These are phyloP conservation scores for Lipomyces kockii DNA, from an alignment of 805 yeast species.

Conservation along the genomic window DNA sequence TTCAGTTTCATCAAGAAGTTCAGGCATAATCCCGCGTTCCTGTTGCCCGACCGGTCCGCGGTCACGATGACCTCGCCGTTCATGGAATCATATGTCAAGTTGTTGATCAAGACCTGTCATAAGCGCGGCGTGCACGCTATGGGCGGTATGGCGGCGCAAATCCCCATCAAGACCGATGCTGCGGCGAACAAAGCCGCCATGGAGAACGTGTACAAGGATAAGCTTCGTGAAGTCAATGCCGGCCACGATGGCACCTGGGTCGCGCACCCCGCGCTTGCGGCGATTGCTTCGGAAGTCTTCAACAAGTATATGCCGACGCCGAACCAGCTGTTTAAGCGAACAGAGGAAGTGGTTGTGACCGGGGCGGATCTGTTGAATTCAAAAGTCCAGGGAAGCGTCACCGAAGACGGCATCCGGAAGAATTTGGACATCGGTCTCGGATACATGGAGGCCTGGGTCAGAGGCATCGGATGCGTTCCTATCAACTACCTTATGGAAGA, in stretches of 20 bases:
- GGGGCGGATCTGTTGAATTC: constrained; percentile 68
- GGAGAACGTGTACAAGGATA: constrained; percentile 70
- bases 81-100: constrained; percentile 68
- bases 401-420: constrained; percentile 68
- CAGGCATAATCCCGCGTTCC: constrained; percentile 63
- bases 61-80: constrained; percentile 62
- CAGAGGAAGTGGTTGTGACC: constrained; percentile 56
- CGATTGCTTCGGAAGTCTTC: constrained; percentile 67
- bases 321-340: constrained; percentile 64
- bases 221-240: constrained; percentile 66
- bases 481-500: constrained; percentile 78
- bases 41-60: constrained; percentile 71
- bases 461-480: constrained; percentile 74
- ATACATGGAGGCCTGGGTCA: constrained; percentile 75
- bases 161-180: constrained; percentile 69
- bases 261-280: constrained; percentile 74
- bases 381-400: constrained; percentile 61
- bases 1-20: constrained; percentile 70
- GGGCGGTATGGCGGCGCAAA: constrained; percentile 83
- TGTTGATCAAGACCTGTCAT: constrained; percentile 71
- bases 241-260: constrained; percentile 83
- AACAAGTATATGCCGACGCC: constrained; percentile 78
- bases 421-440: constrained; percentile 67
- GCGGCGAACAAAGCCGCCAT: constrained; percentile 65
- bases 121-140: constrained; percentile 74